Percentiles rank a stretch among this genome's conserved stretches.
Conservation (phyloP, 1,284 basidiomycete genomes). For the Melanopsichium pennsylvanicum region DNA sequence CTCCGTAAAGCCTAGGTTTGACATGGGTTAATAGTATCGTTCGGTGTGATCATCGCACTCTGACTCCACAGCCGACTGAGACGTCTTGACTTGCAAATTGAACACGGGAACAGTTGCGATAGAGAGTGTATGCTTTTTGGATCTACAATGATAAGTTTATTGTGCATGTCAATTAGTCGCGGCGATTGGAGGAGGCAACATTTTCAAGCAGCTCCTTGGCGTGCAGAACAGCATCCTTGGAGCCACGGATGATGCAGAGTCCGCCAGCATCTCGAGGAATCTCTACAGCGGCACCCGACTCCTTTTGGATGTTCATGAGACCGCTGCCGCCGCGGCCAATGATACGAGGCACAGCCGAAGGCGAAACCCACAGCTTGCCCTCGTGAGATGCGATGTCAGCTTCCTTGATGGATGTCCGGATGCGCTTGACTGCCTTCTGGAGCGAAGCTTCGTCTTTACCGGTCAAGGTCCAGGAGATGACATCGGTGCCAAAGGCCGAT, state of each 20-base stretch:
- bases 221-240: conserved; percentile 49
- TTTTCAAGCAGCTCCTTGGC: conserved; percentile 51
- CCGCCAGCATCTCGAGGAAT: conserved; percentile 53
- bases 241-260: conserved; percentile 54
- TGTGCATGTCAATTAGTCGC: conserved; percentile 11
- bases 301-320: conserved; percentile 49
- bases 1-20: too few relatives aligned
- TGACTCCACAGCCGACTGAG: too few relatives aligned
- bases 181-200: conserved; percentile 29
- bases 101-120: conserved; percentile 10
- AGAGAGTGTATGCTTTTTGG: conserved; percentile 10
- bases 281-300: conserved; percentile 54
- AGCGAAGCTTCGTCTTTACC: conserved; percentile 48
- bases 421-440: conserved; percentile 42
- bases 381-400: conserved; percentile 45
- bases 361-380: conserved; percentile 47
- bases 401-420: conserved; percentile 28
- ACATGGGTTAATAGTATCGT: too few relatives aligned
- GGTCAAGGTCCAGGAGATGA: conserved; percentile 53
- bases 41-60: too few relatives aligned
- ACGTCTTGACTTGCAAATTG: too few relatives aligned
- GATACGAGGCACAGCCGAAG: conserved; percentile 46
- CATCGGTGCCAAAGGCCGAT: conserved; percentile 17
- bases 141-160: background rate
- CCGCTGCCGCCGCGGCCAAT: conserved; percentile 53